Evolutionary conservation across 2,329 filamentous ascomycete genomes (phyloP).

Genomic region (Pseudocercospora pini-densiflorae): DNA sequence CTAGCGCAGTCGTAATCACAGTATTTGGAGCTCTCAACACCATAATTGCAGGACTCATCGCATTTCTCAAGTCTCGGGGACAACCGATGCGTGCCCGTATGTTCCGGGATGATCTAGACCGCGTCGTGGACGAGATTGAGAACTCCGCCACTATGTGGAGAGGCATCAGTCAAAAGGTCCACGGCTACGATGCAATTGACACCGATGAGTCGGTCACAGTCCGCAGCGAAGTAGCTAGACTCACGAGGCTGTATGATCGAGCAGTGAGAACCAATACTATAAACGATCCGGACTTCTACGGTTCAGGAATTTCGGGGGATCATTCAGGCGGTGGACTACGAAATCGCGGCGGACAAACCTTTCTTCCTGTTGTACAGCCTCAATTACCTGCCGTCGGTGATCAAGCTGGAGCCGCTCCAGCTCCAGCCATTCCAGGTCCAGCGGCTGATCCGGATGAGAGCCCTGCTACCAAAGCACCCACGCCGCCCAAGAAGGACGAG

Average conservation of each 20-base stretch:
- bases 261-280: slow-evolving; percentile 45
- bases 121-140: slow-evolving; percentile 49
- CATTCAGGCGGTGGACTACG: slow-evolving; percentile 31
- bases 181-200: slow-evolving; percentile 53
- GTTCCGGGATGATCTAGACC: slow-evolving; percentile 47
- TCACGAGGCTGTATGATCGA: slow-evolving; percentile 45
- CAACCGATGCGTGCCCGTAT: slow-evolving; percentile 48
- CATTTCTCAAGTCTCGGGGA: slow-evolving; percentile 46
- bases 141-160: slow-evolving; percentile 50
- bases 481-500: slow-evolving; percentile 17
- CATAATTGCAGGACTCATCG: slow-evolving; percentile 47
- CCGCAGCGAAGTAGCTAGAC: slow-evolving; percentile 41
- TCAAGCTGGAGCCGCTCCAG: slow-evolving; percentile 16
- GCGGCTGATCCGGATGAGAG: slow-evolving; percentile 36
- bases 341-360: slow-evolving; percentile 25
- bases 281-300: slow-evolving; percentile 48
- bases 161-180: slow-evolving; percentile 47
- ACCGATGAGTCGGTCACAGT: slow-evolving; percentile 51
- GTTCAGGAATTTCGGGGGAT: slow-evolving; percentile 34
- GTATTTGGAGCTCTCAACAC: slow-evolving; percentile 48
- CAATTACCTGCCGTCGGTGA: slow-evolving; percentile 12
- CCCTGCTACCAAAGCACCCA: slow-evolving; percentile 31
- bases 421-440: slow-evolving; percentile 5
- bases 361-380: slow-evolving; percentile 14
- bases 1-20: slow-evolving; percentile 44